Percentiles rank a stretch among this genome's conserved stretches.
These are phyloP conservation scores for Neofusicoccum sp. DNA, from an alignment of 2,329 filamentous ascomycete genomes.

Conservation along the genomic window DNA sequence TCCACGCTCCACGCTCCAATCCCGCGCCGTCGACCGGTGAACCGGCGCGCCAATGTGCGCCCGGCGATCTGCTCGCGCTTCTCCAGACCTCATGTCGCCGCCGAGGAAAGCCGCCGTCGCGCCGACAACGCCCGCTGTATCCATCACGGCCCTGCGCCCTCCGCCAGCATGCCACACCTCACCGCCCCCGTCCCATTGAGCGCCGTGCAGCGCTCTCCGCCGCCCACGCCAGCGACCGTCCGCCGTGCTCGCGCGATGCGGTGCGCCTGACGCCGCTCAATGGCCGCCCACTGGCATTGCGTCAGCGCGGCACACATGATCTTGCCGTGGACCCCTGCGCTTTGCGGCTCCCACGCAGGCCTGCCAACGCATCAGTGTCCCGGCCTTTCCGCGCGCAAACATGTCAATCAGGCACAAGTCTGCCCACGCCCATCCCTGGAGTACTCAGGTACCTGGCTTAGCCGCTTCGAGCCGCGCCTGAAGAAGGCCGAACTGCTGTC, in stretches of 20 bases:
- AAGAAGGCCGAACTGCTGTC: not conserved
- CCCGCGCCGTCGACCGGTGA: conserved; percentile 13
- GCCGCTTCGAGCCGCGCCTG: not conserved
- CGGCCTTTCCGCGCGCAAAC: conserved; percentile 6
- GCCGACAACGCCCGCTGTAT: not conserved
- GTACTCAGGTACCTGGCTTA: conserved; percentile 14
- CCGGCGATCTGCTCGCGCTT: conserved; percentile 7
- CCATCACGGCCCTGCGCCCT: not conserved
- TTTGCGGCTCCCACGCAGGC: conserved; percentile 17
- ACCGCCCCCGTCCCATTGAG: not conserved
- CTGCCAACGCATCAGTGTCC: conserved; percentile 15
- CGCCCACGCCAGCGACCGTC: not conserved
- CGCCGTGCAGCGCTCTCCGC: not conserved
- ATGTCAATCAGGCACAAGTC: conserved; percentile 8
- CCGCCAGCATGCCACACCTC: not conserved
- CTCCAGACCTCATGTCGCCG: not conserved
- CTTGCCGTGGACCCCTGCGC: conserved; percentile 11
- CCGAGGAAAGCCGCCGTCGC: not conserved
- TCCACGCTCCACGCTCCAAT: not conserved
- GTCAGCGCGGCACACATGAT: conserved; percentile 11
- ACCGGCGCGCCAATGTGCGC: conserved; percentile 10
- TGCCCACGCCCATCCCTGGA: not conserved
- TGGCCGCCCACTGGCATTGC: not conserved
- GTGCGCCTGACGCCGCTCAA: not conserved
- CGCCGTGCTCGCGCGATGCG: too few relatives aligned